phyloP scores from a whole-genome alignment of 768 basidiomycete genomes.

The Lentinula sp. region DNA sequence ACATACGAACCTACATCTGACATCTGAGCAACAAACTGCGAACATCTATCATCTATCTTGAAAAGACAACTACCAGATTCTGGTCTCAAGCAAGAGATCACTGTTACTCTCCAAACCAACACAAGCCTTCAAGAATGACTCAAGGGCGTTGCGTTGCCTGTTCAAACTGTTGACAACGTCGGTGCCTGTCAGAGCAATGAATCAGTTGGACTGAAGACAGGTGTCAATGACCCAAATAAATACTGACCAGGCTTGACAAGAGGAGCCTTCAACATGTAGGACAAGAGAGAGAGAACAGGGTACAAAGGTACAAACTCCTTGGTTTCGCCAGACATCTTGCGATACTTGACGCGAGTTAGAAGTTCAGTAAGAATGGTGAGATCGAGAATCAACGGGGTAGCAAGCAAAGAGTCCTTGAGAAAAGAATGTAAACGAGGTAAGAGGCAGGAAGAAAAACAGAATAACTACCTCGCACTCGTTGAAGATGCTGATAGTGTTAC shows the following conservation, averaged over 20 bases:
- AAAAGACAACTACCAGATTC: slow-evolving; percentile 68
- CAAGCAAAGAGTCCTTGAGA: slow-evolving; percentile 87
- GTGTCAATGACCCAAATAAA: background rate
- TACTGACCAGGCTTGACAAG: slow-evolving; percentile 81
- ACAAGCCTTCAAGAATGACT: slow-evolving; percentile 92
- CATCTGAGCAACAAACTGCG: background rate
- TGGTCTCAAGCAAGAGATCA: slow-evolving; percentile 82
- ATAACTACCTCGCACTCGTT: slow-evolving; percentile 86
- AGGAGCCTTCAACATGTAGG: slow-evolving; percentile 98
- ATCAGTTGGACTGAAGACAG: background rate
- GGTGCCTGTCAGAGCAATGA: slow-evolving; percentile 38
- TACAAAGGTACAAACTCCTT: slow-evolving; percentile 79
- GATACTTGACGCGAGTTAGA: slow-evolving; percentile 89
- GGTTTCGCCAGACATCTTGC: slow-evolving; percentile 34
- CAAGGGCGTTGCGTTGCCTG: slow-evolving; percentile 92
- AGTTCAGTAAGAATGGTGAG: slow-evolving; percentile 90
- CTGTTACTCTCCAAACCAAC: slow-evolving; percentile 77
- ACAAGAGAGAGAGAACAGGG: slow-evolving; percentile 86
- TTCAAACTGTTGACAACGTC: slow-evolving; percentile 94
- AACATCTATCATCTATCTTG: too few relatives aligned
- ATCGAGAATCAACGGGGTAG: slow-evolving; percentile 94
- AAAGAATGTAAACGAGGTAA: slow-evolving; percentile 6
- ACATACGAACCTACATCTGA: background rate
- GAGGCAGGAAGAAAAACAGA: background rate
- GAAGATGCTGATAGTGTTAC: slow-evolving; percentile 93